Conservation (phyloP, 345 rosid species). For the Gynandropsis gynandra region DNA sequence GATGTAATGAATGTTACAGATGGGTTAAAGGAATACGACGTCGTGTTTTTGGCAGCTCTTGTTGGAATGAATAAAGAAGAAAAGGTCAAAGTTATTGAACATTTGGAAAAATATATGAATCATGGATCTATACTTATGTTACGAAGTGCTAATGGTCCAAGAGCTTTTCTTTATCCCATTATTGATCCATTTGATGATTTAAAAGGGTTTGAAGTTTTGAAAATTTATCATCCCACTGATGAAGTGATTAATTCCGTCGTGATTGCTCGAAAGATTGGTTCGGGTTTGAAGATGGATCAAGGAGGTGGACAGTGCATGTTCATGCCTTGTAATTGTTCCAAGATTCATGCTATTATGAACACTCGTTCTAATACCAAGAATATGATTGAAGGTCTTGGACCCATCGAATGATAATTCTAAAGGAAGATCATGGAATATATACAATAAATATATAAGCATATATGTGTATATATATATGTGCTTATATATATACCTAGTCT, state of each 20-base stretch:
- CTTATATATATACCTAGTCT: too few relatives aligned
- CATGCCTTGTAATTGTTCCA: constrained; percentile 53
- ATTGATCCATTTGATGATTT: constrained; percentile 63
- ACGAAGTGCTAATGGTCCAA: constrained; percentile 83
- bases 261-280: constrained; percentile 51
- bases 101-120: constrained; percentile 55
- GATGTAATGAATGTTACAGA: constrained; percentile 46
- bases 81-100: constrained; percentile 46
- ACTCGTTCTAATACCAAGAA: constrained; percentile 37
- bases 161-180: constrained; percentile 85
- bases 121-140: constrained; percentile 59
- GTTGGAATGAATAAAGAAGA: constrained; percentile 77
- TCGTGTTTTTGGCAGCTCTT: constrained; percentile 81
- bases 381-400: constrained; percentile 41
- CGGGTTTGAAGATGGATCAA: constrained; percentile 12
- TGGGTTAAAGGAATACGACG: constrained; percentile 59
- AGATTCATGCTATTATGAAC: constrained; percentile 40
- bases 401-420: background rate
- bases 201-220: constrained; percentile 59
- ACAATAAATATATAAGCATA: too few relatives aligned
- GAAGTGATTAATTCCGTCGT: constrained; percentile 84
- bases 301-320: constrained; percentile 21
- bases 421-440: too few relatives aligned
- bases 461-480: background rate
- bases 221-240: constrained; percentile 70